These are phyloP conservation scores for Candida krabiensis DNA, from an alignment of 805 yeast species.

Conservation along the genomic window DNA sequence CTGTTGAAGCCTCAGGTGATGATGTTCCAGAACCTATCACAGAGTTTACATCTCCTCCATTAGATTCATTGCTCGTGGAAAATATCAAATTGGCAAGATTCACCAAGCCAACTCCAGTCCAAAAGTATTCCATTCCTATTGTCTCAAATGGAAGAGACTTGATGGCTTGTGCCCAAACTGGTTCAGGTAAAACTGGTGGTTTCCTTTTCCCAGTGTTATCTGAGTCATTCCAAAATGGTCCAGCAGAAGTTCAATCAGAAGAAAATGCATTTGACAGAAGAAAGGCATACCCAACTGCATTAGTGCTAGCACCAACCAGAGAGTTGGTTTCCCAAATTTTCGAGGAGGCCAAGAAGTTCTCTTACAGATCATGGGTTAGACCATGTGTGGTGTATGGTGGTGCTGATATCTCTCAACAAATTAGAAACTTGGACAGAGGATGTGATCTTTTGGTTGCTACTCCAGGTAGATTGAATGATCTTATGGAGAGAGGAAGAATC, in stretches of 20 bases:
- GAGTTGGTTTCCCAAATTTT: conserved; percentile 96
- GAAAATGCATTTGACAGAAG: conserved; percentile 54
- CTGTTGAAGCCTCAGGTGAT: conserved; percentile 96
- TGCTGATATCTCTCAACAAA: conserved; percentile 87
- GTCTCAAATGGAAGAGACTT: conserved; percentile 72
- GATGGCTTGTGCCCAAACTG: conserved; percentile 96
- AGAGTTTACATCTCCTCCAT: conserved; percentile 87
- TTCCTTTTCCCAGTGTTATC: conserved; percentile 96
- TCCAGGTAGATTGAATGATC: conserved; percentile 97
- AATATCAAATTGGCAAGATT: conserved; percentile 88
- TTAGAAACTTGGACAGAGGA: conserved; percentile 86
- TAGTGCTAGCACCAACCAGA: conserved; percentile 98
- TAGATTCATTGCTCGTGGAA: conserved; percentile 80
- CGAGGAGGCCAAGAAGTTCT: conserved; percentile 93
- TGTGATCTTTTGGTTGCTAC: conserved; percentile 97
- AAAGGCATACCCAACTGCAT: conserved; percentile 91
- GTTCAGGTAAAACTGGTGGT: conserved; percentile 99
- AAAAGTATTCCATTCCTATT: conserved; percentile 84
- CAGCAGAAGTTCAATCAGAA: conserved; percentile 54
- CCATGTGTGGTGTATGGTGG: conserved; percentile 99
- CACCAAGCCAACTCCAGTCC: conserved; percentile 95
- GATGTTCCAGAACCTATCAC: conserved; percentile 92
- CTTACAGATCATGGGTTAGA: conserved; percentile 97
- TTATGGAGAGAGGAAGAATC: conserved; percentile 91
- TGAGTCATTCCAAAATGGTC: conserved; percentile 87